phyloP scores from a whole-genome alignment of 768 basidiomycete genomes.

The Tremella fuciformis region DNA sequence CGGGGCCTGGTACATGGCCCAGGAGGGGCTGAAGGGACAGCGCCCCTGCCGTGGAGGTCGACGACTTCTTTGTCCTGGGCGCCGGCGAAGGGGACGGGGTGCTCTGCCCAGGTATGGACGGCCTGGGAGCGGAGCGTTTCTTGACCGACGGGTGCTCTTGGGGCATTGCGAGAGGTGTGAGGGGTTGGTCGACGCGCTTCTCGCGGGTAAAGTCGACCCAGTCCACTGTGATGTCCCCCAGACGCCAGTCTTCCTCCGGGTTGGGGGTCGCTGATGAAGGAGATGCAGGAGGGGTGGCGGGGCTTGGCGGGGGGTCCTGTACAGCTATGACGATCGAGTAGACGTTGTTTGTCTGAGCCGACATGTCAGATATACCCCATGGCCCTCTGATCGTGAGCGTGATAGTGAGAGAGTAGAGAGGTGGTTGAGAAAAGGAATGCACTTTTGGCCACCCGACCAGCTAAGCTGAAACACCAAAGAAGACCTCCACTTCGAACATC shows the following conservation, averaged over 20 bases:
- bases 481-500: too few relatives aligned
- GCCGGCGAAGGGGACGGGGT: slow-evolving; percentile 1
- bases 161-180: not conserved
- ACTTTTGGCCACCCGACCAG: too few relatives aligned
- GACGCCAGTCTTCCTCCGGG: slow-evolving; percentile 26
- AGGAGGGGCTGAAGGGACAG: slow-evolving; percentile 45
- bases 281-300: not conserved
- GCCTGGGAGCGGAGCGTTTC: not conserved
- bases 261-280: not conserved
- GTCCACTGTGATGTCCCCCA: slow-evolving; percentile 46
- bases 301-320: not conserved
- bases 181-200: slow-evolving; percentile 31
- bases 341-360: not conserved
- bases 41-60: slow-evolving; percentile 20
- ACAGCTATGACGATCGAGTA: slow-evolving; percentile 5
- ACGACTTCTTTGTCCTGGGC: slow-evolving; percentile 1
- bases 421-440: too few relatives aligned
- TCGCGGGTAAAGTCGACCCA: slow-evolving; percentile 48
- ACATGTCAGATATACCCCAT: not conserved
- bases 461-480: too few relatives aligned
- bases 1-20: slow-evolving; percentile 42
- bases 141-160: not conserved
- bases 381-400: too few relatives aligned
- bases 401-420: too few relatives aligned
- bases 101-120: not conserved